phyloP scores from a whole-genome alignment of 2,329 filamentous ascomycete species.

The Fusarium sp. region DNA sequence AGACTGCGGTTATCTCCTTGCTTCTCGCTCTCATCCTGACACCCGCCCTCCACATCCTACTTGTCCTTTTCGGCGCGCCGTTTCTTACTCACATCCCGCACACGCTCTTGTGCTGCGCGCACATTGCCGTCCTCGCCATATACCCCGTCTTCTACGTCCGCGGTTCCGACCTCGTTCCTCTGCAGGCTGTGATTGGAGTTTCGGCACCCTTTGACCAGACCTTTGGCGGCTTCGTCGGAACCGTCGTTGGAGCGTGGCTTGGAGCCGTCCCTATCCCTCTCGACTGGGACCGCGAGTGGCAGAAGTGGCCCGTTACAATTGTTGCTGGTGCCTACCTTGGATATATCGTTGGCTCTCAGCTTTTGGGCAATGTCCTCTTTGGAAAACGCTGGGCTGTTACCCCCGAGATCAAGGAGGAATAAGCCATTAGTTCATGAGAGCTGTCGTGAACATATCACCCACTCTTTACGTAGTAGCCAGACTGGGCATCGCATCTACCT shows the following conservation, averaged over 20 bases:
- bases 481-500: background rate
- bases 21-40: constrained; percentile 77
- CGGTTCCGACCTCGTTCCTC: constrained; percentile 77
- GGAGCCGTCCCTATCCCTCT: constrained; percentile 95
- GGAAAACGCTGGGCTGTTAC: constrained; percentile 55
- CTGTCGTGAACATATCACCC: background rate
- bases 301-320: constrained; percentile 96
- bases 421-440: background rate
- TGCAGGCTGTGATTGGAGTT: constrained; percentile 75
- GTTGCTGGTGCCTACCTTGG: constrained; percentile 84
- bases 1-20: constrained; percentile 61
- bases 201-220: constrained; percentile 82
- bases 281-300: constrained; percentile 99
- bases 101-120: constrained; percentile 82
- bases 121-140: constrained; percentile 81
- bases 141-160: constrained; percentile 88
- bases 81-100: constrained; percentile 82
- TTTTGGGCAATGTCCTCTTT: constrained; percentile 64
- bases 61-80: constrained; percentile 92
- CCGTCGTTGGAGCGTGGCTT: constrained; percentile 85
- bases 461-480: background rate
- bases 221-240: constrained; percentile 84
- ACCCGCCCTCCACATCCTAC: constrained; percentile 68
- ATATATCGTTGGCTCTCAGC: constrained; percentile 74
- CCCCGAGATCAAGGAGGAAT: constrained; percentile 47